Conservation (phyloP, 164 flowering plant species). For the Vitis rotundifolia region DNA sequence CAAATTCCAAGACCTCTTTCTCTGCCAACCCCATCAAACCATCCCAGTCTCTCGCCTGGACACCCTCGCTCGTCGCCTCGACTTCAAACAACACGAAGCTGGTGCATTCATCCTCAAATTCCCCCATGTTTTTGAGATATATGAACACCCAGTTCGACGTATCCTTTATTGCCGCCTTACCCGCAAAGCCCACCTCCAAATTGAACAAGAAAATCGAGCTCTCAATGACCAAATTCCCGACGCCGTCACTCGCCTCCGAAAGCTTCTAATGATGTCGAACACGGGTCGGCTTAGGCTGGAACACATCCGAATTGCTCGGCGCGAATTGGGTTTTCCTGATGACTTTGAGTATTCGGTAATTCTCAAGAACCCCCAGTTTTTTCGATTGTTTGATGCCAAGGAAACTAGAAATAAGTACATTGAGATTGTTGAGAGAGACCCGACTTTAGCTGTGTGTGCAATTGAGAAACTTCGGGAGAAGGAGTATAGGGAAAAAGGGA, state of each 20-base stretch:
- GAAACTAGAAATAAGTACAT: conserved; percentile 81
- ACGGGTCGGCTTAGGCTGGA: conserved; percentile 69
- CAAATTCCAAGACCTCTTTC: conserved; percentile 74
- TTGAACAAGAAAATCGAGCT: conserved; percentile 66
- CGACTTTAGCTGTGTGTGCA: conserved; percentile 57
- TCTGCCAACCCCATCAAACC: conserved; percentile 55
- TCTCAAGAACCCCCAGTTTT: conserved; percentile 62
- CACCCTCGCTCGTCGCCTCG: conserved; percentile 67
- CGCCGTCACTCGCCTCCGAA: conserved; percentile 65
- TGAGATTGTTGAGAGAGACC: conserved; percentile 71
- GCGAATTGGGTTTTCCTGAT: conserved; percentile 84
- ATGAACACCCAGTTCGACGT: conserved; percentile 91
- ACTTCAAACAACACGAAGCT: conserved; percentile 72
- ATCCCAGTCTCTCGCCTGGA: conserved; percentile 69
- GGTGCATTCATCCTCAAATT: conserved; percentile 84
- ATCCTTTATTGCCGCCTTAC: conserved; percentile 74
- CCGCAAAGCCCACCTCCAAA: conserved; percentile 60
- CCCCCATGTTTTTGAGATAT: conserved; percentile 86
- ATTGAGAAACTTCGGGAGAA: conserved; percentile 77
- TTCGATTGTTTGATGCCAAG: conserved; percentile 66
- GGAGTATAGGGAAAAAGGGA: conserved; percentile 82
- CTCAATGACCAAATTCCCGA: conserved; percentile 61
- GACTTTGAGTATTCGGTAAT: conserved; percentile 84
- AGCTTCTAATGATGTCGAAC: conserved; percentile 77
- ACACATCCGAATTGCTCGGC: conserved; percentile 74